These are phyloP conservation scores for Puccinia novopanici DNA, from an alignment of 1,284 basidiomycete species.

Conservation along the genomic window DNA sequence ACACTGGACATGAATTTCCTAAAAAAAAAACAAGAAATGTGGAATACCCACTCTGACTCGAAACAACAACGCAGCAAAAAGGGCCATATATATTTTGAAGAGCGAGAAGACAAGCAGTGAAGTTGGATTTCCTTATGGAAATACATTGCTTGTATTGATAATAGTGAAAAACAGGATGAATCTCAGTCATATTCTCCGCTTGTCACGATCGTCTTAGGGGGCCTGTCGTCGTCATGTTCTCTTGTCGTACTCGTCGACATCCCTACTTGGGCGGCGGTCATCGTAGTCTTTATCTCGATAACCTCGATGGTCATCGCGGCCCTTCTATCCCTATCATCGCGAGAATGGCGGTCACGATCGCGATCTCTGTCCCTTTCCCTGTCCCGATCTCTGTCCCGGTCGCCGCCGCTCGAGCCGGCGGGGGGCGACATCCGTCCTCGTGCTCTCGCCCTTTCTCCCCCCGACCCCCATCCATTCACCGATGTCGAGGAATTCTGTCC, in stretches of 20 bases:
- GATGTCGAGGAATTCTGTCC: conserved; percentile 6
- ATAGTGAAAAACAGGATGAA: no score
- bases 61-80: no score
- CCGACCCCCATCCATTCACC: conserved; percentile 31
- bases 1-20: no score
- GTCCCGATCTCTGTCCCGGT: conserved; percentile 34
- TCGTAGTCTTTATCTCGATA: conserved; percentile 36
- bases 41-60: no score
- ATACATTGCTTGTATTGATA: no score
- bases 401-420: background rate
- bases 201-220: conserved; percentile 40
- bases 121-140: no score
- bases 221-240: conserved; percentile 33
- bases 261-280: conserved; percentile 29
- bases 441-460: conserved; percentile 24
- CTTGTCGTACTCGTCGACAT: conserved; percentile 42
- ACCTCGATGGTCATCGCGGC: conserved; percentile 26
- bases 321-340: conserved; percentile 41
- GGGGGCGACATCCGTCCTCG: conserved; percentile 8
- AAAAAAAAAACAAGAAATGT: no score
- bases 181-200: conserved; percentile 43
- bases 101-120: no score
- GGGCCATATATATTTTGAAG: no score
- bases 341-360: conserved; percentile 27
- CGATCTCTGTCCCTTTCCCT: conserved; percentile 30